Evolutionary conservation across 2,329 filamentous ascomycete species (phyloP).

Genomic region (Blastomyces silverae): DNA sequence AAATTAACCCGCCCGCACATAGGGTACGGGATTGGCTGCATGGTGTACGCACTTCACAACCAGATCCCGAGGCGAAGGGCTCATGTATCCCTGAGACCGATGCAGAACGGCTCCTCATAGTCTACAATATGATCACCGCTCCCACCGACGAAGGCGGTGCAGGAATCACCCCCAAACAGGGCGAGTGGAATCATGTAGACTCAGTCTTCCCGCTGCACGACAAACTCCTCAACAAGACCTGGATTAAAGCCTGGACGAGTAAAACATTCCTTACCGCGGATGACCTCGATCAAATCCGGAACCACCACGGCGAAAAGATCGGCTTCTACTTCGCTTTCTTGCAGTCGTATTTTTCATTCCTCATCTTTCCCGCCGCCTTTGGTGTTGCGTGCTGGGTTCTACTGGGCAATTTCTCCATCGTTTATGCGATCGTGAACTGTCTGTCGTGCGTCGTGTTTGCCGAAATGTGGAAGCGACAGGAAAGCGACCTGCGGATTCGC

Average conservation of each 20-base stretch:
- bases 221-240: conserved; percentile 63
- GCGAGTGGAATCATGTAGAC: conserved; percentile 65
- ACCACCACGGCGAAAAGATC: conserved; percentile 71
- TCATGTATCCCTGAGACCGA: conserved; percentile 76
- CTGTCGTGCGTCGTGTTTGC: conserved; percentile 88
- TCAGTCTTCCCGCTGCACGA: conserved; percentile 76
- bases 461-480: conserved; percentile 94
- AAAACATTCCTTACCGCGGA: conserved; percentile 60
- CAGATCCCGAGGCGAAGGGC: conserved; percentile 62
- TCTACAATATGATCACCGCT: conserved; percentile 77
- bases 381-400: conserved; percentile 72
- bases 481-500: conserved; percentile 74
- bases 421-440: conserved; percentile 70
- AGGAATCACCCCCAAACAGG: conserved; percentile 62
- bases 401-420: conserved; percentile 73
- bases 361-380: conserved; percentile 72
- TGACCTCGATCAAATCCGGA: conserved; percentile 66
- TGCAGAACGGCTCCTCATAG: conserved; percentile 77
- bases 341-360: conserved; percentile 80
- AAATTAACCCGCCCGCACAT: conserved; percentile 29
- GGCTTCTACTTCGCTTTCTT: conserved; percentile 95
- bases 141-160: conserved; percentile 68
- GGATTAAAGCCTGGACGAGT: conserved; percentile 67
- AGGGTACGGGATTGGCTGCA: conserved; percentile 89
- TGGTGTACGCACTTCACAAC: conserved; percentile 71